Evolutionary conservation across 352 stramenopile genomes (phyloP), one percentile per base, ranked within the genome.

Genomic region (Pythium scleroteichum): DNA sequence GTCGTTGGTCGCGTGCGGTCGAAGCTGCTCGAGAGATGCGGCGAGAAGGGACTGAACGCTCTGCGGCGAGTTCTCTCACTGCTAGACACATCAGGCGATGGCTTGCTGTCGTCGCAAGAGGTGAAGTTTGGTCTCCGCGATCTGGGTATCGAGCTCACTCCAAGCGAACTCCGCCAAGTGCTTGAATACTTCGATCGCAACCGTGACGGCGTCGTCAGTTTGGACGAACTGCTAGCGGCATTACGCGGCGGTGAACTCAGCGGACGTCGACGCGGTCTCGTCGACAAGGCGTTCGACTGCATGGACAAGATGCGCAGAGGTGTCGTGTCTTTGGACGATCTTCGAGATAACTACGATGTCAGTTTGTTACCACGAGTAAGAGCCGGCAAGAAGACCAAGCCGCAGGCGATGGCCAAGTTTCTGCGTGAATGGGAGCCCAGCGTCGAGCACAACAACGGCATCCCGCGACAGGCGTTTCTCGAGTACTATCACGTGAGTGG

Each of bases 401-500:
- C 76, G 16, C 61, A 89, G 33, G 77, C 84, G 19, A 53, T 96
- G 14, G 42, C 57, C 39, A 79, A 87, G 20, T 94, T 96, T 48
- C 59, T 94, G 16, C 78, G 84, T 33, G 80, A 88, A 42, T 94
- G 87, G 75, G 76, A 87, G 39, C 63, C 63, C 6, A 54, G 63
- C 20, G 57, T 45, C 20, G 57, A 57, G 35, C 48, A 60, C 46
- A 69, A 71, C 46, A 72, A 73, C 19, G 73, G 64, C 1, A 82
- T 97, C 38, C 76, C 82, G 0, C 62, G 76, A 12, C 64, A 80
- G 3, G 74, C 80, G 19, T 97, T 96, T 26, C 33, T 76, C 1
- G 64, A 81, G 24, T 96, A 97, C 61, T 97, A 97, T 66, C 72
- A 82, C 62, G 79, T 89, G 73, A 41, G 75, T 35, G n/a, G n/a